These are phyloP conservation scores for Hypholoma fasciculare DNA, from an alignment of 768 basidiomycete species.

Conservation along the genomic window DNA sequence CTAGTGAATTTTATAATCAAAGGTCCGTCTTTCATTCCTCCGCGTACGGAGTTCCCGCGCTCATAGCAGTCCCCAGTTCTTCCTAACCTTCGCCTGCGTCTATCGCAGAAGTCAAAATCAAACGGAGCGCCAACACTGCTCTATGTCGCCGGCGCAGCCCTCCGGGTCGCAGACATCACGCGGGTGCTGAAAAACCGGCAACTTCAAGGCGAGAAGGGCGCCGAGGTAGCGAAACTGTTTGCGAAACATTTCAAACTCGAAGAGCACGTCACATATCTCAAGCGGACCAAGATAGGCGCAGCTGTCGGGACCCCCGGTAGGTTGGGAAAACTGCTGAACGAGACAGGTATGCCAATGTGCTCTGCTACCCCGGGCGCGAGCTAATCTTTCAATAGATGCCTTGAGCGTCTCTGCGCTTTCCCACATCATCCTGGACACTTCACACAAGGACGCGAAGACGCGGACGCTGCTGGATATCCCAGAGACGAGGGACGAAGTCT, in stretches of 20 bases:
- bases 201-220: slow-evolving; percentile 79
- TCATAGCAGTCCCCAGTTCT: slow-evolving; percentile 43
- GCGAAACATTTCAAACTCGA: slow-evolving; percentile 92
- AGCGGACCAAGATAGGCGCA: slow-evolving; percentile 80
- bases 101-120: slow-evolving; percentile 74
- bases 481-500: slow-evolving; percentile 81
- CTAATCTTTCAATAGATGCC: slow-evolving; percentile 50
- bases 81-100: slow-evolving; percentile 65
- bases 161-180: slow-evolving; percentile 89
- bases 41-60: not conserved
- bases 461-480: slow-evolving; percentile 78
- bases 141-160: slow-evolving; percentile 84
- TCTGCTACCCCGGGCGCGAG: not conserved
- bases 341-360: slow-evolving; percentile 50
- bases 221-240: slow-evolving; percentile 93
- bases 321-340: slow-evolving; percentile 80
- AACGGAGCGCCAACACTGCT: slow-evolving; percentile 87
- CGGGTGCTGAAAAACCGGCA: slow-evolving; percentile 68
- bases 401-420: slow-evolving; percentile 72
- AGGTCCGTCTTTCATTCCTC: slow-evolving; percentile 42
- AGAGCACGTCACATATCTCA: slow-evolving; percentile 83
- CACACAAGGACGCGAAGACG: slow-evolving; percentile 74
- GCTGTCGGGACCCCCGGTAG: slow-evolving; percentile 94
- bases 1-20: slow-evolving; percentile 76
- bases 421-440: slow-evolving; percentile 81